These are phyloP conservation scores for Xylariaceae sp. DNA, from an alignment of 2,329 filamentous ascomycete species.

Conservation along the genomic window DNA sequence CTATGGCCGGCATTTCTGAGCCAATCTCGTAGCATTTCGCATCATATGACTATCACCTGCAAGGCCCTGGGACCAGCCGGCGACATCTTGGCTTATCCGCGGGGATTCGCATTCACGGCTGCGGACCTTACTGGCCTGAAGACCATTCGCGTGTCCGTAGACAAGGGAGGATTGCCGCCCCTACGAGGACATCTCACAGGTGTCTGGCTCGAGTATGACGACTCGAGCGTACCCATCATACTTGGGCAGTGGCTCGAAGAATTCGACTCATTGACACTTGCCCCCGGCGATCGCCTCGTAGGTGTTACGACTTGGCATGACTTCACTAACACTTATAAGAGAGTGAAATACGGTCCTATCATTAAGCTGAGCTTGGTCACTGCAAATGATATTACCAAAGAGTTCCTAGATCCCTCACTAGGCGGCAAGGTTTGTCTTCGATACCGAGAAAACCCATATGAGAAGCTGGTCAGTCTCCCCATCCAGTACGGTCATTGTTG, in stretches of 20 bases:
- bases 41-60: conserved; percentile 7
- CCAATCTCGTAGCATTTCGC: neutral
- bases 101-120: conserved; percentile 12
- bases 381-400: conserved; percentile 7
- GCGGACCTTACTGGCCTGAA: conserved; percentile 10
- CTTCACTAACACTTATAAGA: conserved; percentile 9
- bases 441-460: conserved; percentile 15
- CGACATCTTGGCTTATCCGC: neutral
- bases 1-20: neutral
- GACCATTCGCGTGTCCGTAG: conserved; percentile 14
- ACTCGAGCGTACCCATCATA: conserved; percentile 10
- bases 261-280: conserved; percentile 8
- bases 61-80: conserved; percentile 5
- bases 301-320: conserved; percentile 17
- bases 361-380: conserved; percentile 10
- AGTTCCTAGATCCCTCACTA: conserved; percentile 5
- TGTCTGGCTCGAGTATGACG: conserved; percentile 16
- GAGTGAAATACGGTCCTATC: conserved; percentile 13
- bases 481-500: neutral
- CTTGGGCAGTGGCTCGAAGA: conserved; percentile 18
- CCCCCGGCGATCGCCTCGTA: conserved; percentile 9
- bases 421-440: conserved; percentile 10
- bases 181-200: conserved; percentile 11
- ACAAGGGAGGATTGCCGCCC: neutral
- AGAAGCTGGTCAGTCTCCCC: conserved; percentile 11